Evolutionary conservation across 2,329 filamentous ascomycete species (phyloP).

Genomic region (Beauveria sp.): DNA sequence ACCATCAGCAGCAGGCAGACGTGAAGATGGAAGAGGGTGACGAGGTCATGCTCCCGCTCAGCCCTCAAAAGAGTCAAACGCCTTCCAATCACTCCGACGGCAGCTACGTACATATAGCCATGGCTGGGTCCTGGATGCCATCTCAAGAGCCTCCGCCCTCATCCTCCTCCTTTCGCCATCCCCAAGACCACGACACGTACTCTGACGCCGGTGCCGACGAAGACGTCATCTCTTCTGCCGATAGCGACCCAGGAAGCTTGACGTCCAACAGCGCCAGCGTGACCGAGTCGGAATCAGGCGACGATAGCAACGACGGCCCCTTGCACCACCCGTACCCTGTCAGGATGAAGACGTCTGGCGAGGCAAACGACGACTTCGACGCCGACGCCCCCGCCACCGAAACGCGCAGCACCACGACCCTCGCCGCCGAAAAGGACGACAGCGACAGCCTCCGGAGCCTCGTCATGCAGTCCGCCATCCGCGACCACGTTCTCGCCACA

Average conservation of each 20-base stretch:
- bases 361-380: neutral
- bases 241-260: conserved; percentile 1
- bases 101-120: neutral
- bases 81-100: neutral
- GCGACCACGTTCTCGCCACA: neutral
- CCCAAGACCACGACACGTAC: neutral
- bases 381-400: neutral
- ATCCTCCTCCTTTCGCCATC: neutral
- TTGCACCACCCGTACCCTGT: too few species aligned
- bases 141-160: neutral
- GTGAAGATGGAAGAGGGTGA: neutral
- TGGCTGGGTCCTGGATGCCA: neutral
- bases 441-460: neutral
- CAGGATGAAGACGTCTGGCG: too few species aligned
- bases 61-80: neutral
- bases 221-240: neutral
- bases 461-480: neutral
- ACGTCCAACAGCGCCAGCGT: conserved; percentile 1
- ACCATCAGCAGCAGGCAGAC: neutral
- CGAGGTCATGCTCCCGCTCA: neutral
- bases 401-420: conserved; percentile 3
- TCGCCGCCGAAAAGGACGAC: neutral
- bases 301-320: neutral
- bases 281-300: neutral
- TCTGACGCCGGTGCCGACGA: neutral